Evolutionary conservation across 2,329 filamentous ascomycete species (phyloP).

Genomic region (Colletotrichum navitas): DNA sequence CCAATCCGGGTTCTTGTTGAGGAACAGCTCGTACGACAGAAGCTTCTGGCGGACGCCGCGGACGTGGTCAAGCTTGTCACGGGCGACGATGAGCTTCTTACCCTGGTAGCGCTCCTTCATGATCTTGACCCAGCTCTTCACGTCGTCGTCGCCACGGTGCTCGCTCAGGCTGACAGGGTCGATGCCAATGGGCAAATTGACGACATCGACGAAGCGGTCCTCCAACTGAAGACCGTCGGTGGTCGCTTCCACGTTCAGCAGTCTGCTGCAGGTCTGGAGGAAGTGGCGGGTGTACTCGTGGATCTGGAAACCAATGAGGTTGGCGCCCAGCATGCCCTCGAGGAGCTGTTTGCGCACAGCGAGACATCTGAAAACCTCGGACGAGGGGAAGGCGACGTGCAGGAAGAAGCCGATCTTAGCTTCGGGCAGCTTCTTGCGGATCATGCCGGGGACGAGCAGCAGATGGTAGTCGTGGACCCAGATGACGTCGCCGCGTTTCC

Average conservation of each 20-base stretch:
- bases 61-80: slow-evolving; percentile 94
- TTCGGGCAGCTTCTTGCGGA: slow-evolving; percentile 89
- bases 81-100: slow-evolving; percentile 91
- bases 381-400: slow-evolving; percentile 95
- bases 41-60: slow-evolving; percentile 95
- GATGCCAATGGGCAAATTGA: slow-evolving; percentile 89
- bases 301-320: slow-evolving; percentile 93
- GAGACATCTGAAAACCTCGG: slow-evolving; percentile 93
- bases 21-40: slow-evolving; percentile 90
- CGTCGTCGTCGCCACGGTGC: slow-evolving; percentile 78
- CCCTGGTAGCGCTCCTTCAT: slow-evolving; percentile 87
- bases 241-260: slow-evolving; percentile 90
- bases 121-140: slow-evolving; percentile 81
- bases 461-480: slow-evolving; percentile 98
- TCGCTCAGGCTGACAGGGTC: slow-evolving; percentile 81
- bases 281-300: slow-evolving; percentile 95
- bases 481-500: slow-evolving; percentile 92
- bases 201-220: slow-evolving; percentile 92
- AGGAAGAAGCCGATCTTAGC: slow-evolving; percentile 97
- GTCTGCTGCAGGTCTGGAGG: slow-evolving; percentile 91
- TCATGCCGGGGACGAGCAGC: slow-evolving; percentile 87
- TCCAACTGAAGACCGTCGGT: slow-evolving; percentile 90
- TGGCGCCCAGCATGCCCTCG: slow-evolving; percentile 92
- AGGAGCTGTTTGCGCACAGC: slow-evolving; percentile 88
- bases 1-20: slow-evolving; percentile 94